phyloP scores from a whole-genome alignment of 164 flowering plant genomes.

The Tinospora cordifolia region DNA sequence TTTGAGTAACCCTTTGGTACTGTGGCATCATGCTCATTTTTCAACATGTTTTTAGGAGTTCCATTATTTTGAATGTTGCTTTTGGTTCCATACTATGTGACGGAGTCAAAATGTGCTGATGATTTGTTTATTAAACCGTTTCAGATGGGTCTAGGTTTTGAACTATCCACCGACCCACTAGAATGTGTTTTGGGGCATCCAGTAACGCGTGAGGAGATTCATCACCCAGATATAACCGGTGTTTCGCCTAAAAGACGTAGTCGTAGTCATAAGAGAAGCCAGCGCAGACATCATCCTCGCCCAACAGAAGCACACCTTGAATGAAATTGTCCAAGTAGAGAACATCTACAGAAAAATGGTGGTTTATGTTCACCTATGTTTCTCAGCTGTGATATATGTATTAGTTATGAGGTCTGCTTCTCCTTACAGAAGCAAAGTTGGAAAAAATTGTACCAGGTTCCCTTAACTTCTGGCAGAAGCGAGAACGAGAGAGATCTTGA shows the following conservation, averaged over 20 bases:
- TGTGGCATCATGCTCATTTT: no score
- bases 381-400: neutral
- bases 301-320: slow-evolving; percentile 12
- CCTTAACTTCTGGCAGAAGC: no score
- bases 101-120: no score
- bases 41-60: no score
- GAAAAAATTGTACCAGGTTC: no score
- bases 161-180: slow-evolving; percentile 36
- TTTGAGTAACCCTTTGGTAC: no score
- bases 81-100: no score
- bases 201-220: slow-evolving; percentile 28
- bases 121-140: neutral
- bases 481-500: no score
- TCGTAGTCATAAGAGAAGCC: slow-evolving; percentile 36
- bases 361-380: neutral
- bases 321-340: neutral
- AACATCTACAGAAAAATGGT: neutral
- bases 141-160: slow-evolving; percentile 26
- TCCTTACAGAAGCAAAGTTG: no score
- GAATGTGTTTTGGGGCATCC: slow-evolving; percentile 44
- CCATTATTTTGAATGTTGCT: no score
- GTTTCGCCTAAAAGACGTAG: slow-evolving; percentile 19
- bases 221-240: slow-evolving; percentile 18
- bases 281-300: slow-evolving; percentile 31
- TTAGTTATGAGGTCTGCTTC: neutral